Evolutionary conservation across 2,329 filamentous ascomycete species (phyloP).

Genomic region (Botrytis paeoniae): DNA sequence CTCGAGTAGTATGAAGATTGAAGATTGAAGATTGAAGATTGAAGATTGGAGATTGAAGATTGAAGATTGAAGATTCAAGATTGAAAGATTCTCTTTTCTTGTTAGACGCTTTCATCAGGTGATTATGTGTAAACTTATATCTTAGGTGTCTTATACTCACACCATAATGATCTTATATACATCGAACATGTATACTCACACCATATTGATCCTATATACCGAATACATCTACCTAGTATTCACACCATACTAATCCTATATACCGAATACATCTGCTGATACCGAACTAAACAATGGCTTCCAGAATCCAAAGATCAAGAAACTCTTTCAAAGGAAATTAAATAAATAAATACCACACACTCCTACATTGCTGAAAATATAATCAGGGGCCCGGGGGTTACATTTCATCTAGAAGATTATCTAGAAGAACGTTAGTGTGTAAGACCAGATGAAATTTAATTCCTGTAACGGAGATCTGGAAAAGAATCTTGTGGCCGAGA

Average conservation of each 20-base stretch:
- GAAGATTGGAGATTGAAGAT: neutral
- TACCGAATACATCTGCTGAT: neutral
- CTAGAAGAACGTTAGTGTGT: neutral
- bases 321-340: neutral
- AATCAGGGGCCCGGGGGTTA: neutral
- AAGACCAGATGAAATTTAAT: neutral
- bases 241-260: neutral
- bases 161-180: neutral
- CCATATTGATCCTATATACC: neutral
- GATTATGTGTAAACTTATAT: neutral
- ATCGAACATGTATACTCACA: too few species aligned
- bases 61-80: neutral
- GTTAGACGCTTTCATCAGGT: neutral
- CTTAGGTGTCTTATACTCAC: neutral
- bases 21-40: neutral
- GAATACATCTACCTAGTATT: neutral
- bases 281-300: neutral
- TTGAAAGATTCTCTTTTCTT: neutral
- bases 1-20: neutral
- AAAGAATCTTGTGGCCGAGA: neutral
- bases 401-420: neutral
- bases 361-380: neutral
- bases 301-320: neutral
- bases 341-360: neutral
- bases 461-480: neutral